Evolutionary conservation across 345 rosid genomes (phyloP), one percentile per base, ranked within the genome.

Genomic region (Populus tremula): DNA sequence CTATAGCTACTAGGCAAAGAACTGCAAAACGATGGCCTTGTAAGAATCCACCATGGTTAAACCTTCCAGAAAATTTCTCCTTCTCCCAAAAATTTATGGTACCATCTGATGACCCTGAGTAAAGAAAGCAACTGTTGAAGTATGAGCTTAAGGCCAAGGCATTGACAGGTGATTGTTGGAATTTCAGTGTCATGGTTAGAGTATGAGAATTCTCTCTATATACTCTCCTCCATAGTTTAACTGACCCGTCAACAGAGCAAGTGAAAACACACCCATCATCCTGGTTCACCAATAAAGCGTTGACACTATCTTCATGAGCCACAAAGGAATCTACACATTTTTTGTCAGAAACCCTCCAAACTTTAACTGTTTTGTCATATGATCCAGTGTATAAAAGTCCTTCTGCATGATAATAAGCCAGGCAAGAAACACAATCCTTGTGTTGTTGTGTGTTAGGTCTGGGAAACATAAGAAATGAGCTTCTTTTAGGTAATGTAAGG

Each of bases 241-340:
- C 85, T 0, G 92, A 84, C 14, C 90, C 90, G 50, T 89, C 89
- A 2, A 76, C 70, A 1, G 92, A 87, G 81, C 89, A 82, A 16
- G 89, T 89, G 82, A 89, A 87, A 11, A 89, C 82, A 14, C 85
- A 87, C 3, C 91, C 90, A 45, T 89, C 89, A 2, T 89, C 87
- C 76, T 84, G 92, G 77, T 87, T 89, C 49, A 87, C 89, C 21
- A 84, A 73, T 27, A 87, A 71, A 10, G 83, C 85, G 6, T 82
- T 87, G 2, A 89, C 82, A 13, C 36, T 67, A 70, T 85, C 87
- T 67, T 89, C 90, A 31, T 89, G 92, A 2, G 92, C 90, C 8
- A 82, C 53, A 74, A 89, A 89, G 6, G 89, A 80, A 73, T 89
- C 89, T 0, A 85, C 87, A 59, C 90, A 85, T 82, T 66, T 83